phyloP scores from a whole-genome alignment of 2,329 filamentous ascomycete species.

The Graphilbum fragrans region DNA sequence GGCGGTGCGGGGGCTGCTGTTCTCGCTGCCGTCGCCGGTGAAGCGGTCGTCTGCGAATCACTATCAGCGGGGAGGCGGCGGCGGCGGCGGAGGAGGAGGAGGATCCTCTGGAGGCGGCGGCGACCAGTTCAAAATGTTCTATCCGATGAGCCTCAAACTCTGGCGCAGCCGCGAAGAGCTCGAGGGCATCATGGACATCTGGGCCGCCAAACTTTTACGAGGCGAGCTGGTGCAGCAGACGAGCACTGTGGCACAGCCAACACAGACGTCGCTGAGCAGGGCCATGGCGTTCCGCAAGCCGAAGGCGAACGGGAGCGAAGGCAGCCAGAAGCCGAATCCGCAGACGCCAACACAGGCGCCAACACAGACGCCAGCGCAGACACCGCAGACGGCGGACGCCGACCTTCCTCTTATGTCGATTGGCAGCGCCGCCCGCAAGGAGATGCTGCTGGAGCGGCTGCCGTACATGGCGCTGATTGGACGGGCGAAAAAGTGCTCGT shows the following conservation, averaged over 20 bases:
- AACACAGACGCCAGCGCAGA: neutral
- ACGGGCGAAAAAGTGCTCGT: conserved; percentile 25
- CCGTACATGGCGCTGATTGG: conserved; percentile 70
- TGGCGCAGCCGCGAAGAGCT: conserved; percentile 79
- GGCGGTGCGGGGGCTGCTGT: conserved; percentile 74
- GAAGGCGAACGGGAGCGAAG: conserved; percentile 12
- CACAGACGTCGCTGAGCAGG: conserved; percentile 28
- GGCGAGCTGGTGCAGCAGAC: conserved; percentile 40
- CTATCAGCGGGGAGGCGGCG: conserved; percentile 8
- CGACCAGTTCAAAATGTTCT: conserved; percentile 83
- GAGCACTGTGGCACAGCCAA: conserved; percentile 10
- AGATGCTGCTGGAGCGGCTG: conserved; percentile 73
- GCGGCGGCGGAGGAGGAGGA: conserved; percentile 16
- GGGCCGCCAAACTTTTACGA: conserved; percentile 49
- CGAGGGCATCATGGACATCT: conserved; percentile 58
- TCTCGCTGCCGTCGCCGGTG: conserved; percentile 75
- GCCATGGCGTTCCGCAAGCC: conserved; percentile 36
- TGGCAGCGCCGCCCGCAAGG: conserved; percentile 54
- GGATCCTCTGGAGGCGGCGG: conserved; percentile 30
- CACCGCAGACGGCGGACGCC: conserved; percentile 8
- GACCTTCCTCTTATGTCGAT: conserved; percentile 36
- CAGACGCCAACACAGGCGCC: too few species aligned
- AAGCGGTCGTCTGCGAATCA: conserved; percentile 51
- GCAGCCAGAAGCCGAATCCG: neutral
- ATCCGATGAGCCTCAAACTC: conserved; percentile 70